phyloP scores from a whole-genome alignment of 805 yeast genomes.

The Ogataea paraovalis region DNA sequence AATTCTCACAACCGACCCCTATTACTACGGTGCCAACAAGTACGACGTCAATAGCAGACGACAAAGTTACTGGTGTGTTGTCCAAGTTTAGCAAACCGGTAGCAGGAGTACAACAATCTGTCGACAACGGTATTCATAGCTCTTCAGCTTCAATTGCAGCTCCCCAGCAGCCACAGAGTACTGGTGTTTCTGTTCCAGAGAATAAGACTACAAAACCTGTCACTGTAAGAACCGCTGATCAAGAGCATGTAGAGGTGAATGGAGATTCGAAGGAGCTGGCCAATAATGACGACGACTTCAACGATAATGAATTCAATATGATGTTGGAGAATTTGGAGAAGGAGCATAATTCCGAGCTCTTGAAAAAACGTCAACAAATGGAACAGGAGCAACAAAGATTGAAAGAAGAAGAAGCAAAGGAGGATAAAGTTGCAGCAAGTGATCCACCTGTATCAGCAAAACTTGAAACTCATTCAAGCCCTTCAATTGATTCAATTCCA shows the following conservation, averaged over 20 bases:
- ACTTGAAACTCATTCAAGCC: background rate
- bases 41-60: background rate
- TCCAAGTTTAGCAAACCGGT: background rate
- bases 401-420: background rate
- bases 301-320: slow-evolving; percentile 19
- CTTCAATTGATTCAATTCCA: background rate
- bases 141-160: background rate
- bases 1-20: slow-evolving; percentile 19
- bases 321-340: slow-evolving; percentile 21
- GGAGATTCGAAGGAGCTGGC: background rate
- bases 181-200: too few species aligned
- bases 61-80: background rate
- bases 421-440: background rate
- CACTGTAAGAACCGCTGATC: too few species aligned
- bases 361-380: background rate
- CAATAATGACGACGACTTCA: slow-evolving; percentile 3
- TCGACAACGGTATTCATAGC: too few species aligned
- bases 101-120: background rate
- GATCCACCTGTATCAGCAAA: background rate
- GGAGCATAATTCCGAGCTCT: slow-evolving; percentile 14
- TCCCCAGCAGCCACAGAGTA: too few species aligned
- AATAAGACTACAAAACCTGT: too few species aligned
- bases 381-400: background rate
- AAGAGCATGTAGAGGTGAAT: too few species aligned
- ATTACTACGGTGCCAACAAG: slow-evolving; percentile 3